Conservation (phyloP, 208 protist species). For the Leishmania tarentolae region DNA sequence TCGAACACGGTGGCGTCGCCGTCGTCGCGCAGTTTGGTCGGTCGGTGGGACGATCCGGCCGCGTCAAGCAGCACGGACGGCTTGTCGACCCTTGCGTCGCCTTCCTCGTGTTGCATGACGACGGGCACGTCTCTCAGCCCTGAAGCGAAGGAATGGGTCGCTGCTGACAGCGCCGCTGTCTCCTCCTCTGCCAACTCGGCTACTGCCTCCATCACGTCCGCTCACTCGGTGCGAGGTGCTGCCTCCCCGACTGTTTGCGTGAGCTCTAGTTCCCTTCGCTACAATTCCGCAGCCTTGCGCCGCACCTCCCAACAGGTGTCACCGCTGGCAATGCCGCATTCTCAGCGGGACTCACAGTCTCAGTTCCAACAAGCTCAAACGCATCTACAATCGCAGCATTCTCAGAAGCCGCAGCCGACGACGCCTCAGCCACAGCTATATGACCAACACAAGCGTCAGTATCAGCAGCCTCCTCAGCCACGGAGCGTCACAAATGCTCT, state of each 20-base stretch:
- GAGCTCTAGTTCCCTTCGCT: not conserved
- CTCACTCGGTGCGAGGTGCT: slow-evolving; percentile 9
- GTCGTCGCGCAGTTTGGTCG: slow-evolving; percentile 17
- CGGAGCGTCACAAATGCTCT: slow-evolving; percentile 18
- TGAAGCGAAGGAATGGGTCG: slow-evolving; percentile 31
- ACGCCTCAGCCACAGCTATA: not conserved
- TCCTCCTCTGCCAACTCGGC: slow-evolving; percentile 10
- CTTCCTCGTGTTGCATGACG: slow-evolving; percentile 25
- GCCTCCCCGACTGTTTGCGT: slow-evolving; percentile 3
- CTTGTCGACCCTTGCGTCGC: slow-evolving; percentile 32
- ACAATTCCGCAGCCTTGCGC: not conserved
- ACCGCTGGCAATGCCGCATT: not conserved
- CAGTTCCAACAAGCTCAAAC: not conserved
- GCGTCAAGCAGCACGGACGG: slow-evolving; percentile 31
- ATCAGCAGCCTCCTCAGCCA: slow-evolving; percentile 12
- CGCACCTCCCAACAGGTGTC: not conserved
- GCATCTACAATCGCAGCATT: not conserved
- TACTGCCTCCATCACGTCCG: slow-evolving; percentile 5
- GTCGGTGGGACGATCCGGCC: slow-evolving; percentile 20
- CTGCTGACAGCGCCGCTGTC: slow-evolving; percentile 1
- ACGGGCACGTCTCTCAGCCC: slow-evolving; percentile 25
- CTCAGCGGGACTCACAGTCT: slow-evolving; percentile 3
- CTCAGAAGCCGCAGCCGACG: not conserved
- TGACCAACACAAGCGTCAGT: not conserved
- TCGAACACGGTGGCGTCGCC: not conserved